Conservation (phyloP, 2,329 filamentous ascomycete species). For the Cytospora piceae region DNA sequence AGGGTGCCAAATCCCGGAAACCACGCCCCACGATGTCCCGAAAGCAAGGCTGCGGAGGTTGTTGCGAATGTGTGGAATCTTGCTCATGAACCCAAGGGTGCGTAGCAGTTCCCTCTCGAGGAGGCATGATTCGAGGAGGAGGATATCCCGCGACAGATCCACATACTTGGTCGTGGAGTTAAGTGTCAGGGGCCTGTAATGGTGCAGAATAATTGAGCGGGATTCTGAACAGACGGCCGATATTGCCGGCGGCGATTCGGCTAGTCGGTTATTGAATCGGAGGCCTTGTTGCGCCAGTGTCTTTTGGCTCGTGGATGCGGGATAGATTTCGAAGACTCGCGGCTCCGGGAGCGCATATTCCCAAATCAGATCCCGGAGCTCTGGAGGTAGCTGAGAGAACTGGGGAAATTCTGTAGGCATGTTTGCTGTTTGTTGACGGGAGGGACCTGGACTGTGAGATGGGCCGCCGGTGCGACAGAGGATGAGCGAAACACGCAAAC, state of each 20-base stretch:
- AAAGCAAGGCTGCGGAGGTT: slow-evolving; percentile 47
- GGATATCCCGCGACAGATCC: slow-evolving; percentile 49
- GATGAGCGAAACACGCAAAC: slow-evolving; percentile 4
- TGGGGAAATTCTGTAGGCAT: slow-evolving; percentile 35
- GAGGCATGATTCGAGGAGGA: slow-evolving; percentile 53
- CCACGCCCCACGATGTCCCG: slow-evolving; percentile 51
- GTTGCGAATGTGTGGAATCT: slow-evolving; percentile 49
- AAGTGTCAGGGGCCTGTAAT: slow-evolving; percentile 49
- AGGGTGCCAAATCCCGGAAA: slow-evolving; percentile 49
- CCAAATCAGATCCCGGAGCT: slow-evolving; percentile 53
- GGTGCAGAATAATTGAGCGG: slow-evolving; percentile 46
- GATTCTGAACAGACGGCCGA: slow-evolving; percentile 50
- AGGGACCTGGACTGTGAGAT: slow-evolving; percentile 35
- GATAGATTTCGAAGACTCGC: slow-evolving; percentile 52
- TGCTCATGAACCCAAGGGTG: slow-evolving; percentile 50
- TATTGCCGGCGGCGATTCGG: slow-evolving; percentile 49
- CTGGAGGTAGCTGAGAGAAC: slow-evolving; percentile 45
- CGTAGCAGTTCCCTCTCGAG: slow-evolving; percentile 52
- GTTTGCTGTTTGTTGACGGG: slow-evolving; percentile 29
- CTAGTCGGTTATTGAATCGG: slow-evolving; percentile 51
- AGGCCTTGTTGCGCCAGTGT: slow-evolving; percentile 47
- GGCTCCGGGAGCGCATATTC: slow-evolving; percentile 48
- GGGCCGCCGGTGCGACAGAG: neutral
- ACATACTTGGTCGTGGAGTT: slow-evolving; percentile 52
- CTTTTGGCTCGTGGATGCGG: slow-evolving; percentile 47